A percentile compares a stretch with the other conserved stretches of the same genome.
phyloP scores from a whole-genome alignment of 495 filamentous ascomycete genomes.

The Rusavskia elegans region DNA sequence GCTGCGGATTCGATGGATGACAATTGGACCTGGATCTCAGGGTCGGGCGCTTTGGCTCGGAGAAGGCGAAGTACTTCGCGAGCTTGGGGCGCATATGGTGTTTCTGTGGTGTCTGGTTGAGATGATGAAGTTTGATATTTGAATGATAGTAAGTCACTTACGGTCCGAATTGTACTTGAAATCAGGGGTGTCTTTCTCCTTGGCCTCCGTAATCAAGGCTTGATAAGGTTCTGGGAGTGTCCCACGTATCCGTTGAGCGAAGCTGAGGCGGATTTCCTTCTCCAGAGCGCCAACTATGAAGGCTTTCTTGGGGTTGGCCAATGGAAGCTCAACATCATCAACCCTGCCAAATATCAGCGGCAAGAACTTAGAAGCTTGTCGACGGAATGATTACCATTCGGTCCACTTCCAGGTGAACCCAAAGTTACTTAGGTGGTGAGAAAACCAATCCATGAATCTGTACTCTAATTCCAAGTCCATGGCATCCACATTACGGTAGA shows the following conservation, averaged over 20 bases:
- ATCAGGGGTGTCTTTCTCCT: slow-evolving; percentile 83
- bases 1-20: slow-evolving; percentile 63
- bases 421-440: slow-evolving; percentile 96
- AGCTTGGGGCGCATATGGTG: slow-evolving; percentile 67
- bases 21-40: slow-evolving; percentile 64
- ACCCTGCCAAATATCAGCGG: slow-evolving; percentile 29
- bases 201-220: slow-evolving; percentile 62
- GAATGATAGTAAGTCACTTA: slow-evolving; percentile 27
- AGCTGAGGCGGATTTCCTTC: slow-evolving; percentile 93
- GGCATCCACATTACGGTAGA: slow-evolving; percentile 62
- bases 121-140: slow-evolving; percentile 6
- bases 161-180: slow-evolving; percentile 79
- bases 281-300: slow-evolving; percentile 84
- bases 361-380: neutral
- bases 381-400: slow-evolving; percentile 52
- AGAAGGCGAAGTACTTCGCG: slow-evolving; percentile 64
- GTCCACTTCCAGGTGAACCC: slow-evolving; percentile 99
- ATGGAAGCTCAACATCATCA: slow-evolving; percentile 63
- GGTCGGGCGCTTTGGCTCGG: slow-evolving; percentile 65
- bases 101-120: slow-evolving; percentile 29
- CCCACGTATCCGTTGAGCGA: slow-evolving; percentile 87
- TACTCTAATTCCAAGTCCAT: slow-evolving; percentile 78
- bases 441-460: slow-evolving; percentile 94
- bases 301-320: slow-evolving; percentile 73
- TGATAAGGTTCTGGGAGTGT: slow-evolving; percentile 81